Conservation (phyloP, 345 rosid genomes). For the Noccaea bulbosa region DNA sequence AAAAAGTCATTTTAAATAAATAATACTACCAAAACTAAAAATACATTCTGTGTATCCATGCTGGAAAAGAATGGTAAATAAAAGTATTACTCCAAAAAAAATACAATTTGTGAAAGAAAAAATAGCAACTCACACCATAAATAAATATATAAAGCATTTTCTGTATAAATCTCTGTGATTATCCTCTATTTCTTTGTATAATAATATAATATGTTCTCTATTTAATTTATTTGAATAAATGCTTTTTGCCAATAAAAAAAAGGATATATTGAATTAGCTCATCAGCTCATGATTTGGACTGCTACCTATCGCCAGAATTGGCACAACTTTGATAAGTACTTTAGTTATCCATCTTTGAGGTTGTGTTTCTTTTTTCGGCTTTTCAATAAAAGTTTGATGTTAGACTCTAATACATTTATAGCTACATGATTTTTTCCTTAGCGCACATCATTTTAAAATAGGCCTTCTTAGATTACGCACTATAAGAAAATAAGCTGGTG, state of each 20-base stretch:
- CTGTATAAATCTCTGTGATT: not conserved
- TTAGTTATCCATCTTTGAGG: slow-evolving; percentile 30
- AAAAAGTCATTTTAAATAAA: not conserved
- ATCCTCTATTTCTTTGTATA: not conserved
- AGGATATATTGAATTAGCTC: slow-evolving; percentile 24
- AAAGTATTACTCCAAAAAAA: too few species aligned
- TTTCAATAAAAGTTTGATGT: slow-evolving; percentile 46
- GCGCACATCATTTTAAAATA: slow-evolving; percentile 17
- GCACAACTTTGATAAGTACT: slow-evolving; percentile 40
- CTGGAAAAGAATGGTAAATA: too few species aligned
- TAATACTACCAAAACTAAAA: not conserved
- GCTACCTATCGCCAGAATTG: slow-evolving; percentile 40
- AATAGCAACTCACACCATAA: not conserved
- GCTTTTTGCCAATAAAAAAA: not conserved
- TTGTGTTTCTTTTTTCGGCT: slow-evolving; percentile 35
- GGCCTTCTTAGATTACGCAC: slow-evolving; percentile 26
- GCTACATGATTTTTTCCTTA: slow-evolving; percentile 20
- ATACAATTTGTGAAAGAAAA: too few species aligned
- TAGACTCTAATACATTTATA: slow-evolving; percentile 40
- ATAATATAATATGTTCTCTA: not conserved
- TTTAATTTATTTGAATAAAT: too few species aligned
- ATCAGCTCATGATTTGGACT: slow-evolving; percentile 40
- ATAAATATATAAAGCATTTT: not conserved
- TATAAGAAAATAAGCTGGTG: slow-evolving; percentile 1
- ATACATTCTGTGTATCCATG: not conserved